phyloP scores from a whole-genome alignment of 805 yeast genomes.

The Zygosaccharomyces siamensis region DNA sequence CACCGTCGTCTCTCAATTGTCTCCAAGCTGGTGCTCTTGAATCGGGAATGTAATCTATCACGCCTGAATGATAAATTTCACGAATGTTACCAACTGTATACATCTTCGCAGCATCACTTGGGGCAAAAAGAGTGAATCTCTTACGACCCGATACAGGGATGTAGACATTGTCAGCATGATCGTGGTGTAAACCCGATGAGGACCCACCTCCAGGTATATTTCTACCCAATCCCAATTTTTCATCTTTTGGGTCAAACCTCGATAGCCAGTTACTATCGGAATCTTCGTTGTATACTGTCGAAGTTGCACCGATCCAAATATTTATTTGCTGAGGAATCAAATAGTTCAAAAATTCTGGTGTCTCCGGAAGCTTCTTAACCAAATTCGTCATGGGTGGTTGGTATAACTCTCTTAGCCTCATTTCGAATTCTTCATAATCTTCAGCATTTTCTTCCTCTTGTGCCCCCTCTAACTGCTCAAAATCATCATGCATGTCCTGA shows the following conservation, averaged over 20 bases:
- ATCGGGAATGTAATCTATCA: slow-evolving; percentile 56
- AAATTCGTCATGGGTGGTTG: slow-evolving; percentile 59
- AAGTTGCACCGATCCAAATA: slow-evolving; percentile 60
- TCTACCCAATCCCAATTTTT: slow-evolving; percentile 45
- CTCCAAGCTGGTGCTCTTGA: slow-evolving; percentile 60
- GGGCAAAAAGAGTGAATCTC: slow-evolving; percentile 63
- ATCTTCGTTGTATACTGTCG: slow-evolving; percentile 12
- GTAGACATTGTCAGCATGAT: slow-evolving; percentile 73
- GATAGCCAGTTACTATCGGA: slow-evolving; percentile 14
- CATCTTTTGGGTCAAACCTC: slow-evolving; percentile 20
- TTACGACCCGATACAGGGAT: slow-evolving; percentile 56
- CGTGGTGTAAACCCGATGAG: slow-evolving; percentile 75
- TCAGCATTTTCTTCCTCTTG: slow-evolving; percentile 20
- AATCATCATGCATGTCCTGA: slow-evolving; percentile 26
- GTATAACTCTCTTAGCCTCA: slow-evolving; percentile 46
- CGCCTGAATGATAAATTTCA: slow-evolving; percentile 52
- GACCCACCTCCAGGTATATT: slow-evolving; percentile 53
- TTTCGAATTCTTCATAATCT: slow-evolving; percentile 35
- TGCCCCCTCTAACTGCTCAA: slow-evolving; percentile 27
- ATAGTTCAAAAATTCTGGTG: slow-evolving; percentile 39
- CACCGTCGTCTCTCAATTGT: slow-evolving; percentile 57
- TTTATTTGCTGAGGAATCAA: slow-evolving; percentile 67
- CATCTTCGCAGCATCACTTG: slow-evolving; percentile 53
- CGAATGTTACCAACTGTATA: slow-evolving; percentile 62
- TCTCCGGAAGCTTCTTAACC: slow-evolving; percentile 36